Percentiles rank a stretch among this genome's conserved stretches.
Evolutionary conservation across 2,329 filamentous ascomycete species (phyloP).

Genomic region (Drechslerella stenobrocha): DNA sequence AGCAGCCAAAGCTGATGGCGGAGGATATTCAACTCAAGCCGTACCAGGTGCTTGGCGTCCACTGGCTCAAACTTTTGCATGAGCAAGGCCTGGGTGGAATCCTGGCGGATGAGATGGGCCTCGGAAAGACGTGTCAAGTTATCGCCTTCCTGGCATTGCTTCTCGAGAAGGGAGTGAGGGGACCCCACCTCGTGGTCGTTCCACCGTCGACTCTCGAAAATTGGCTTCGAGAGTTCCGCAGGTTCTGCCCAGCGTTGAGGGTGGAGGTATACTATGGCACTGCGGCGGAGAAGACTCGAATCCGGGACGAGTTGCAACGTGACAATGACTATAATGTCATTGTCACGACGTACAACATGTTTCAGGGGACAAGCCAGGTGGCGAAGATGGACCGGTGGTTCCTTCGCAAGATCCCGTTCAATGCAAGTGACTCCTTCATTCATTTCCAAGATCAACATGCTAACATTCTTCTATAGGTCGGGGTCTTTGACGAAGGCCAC

Average conservation of each 20-base stretch:
- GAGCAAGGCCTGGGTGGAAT: slow-evolving; percentile 81
- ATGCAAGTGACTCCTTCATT: slow-evolving; percentile 55
- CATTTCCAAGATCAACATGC: too few species aligned
- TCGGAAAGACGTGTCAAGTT: slow-evolving; percentile 95
- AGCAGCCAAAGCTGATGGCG: slow-evolving; percentile 77
- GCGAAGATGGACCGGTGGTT: slow-evolving; percentile 66
- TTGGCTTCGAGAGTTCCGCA: slow-evolving; percentile 86
- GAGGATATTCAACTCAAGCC: slow-evolving; percentile 79
- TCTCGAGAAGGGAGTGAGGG: slow-evolving; percentile 68
- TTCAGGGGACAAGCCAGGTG: slow-evolving; percentile 56
- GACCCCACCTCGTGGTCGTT: slow-evolving; percentile 82
- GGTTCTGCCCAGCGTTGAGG: slow-evolving; percentile 76
- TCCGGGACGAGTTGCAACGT: slow-evolving; percentile 69
- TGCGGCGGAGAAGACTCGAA: slow-evolving; percentile 68
- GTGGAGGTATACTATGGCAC: slow-evolving; percentile 74
- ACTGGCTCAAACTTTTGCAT: slow-evolving; percentile 88
- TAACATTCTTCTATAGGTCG: slow-evolving; percentile 59
- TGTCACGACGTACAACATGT: slow-evolving; percentile 72
- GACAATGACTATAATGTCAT: slow-evolving; percentile 71
- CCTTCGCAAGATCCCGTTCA: slow-evolving; percentile 63
- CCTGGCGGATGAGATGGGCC: slow-evolving; percentile 93
- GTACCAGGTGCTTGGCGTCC: slow-evolving; percentile 90
- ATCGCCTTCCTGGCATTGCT: slow-evolving; percentile 88
- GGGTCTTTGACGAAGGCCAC: slow-evolving; percentile 92
- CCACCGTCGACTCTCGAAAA: slow-evolving; percentile 93